Conservation (phyloP, 2,329 filamentous ascomycete species). For the Fusarium ambrosium region DNA sequence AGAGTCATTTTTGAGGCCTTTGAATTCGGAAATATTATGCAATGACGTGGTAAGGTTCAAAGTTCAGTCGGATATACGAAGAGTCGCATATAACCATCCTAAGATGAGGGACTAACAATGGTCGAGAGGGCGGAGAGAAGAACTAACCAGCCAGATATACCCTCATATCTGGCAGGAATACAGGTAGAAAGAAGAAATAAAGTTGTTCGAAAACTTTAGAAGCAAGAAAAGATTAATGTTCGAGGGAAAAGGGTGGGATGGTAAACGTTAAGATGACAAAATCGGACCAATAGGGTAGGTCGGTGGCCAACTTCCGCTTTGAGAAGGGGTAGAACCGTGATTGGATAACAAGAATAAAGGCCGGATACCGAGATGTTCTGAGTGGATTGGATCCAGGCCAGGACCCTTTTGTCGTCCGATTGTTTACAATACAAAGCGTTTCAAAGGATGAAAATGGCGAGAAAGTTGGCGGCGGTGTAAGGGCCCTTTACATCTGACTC, state of each 20-base stretch:
- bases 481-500: constrained; percentile 26
- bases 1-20: constrained; percentile 26
- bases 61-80: background rate
- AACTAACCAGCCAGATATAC: constrained; percentile 18
- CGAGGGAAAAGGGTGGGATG: constrained; percentile 18
- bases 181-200: background rate
- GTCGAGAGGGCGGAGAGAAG: background rate
- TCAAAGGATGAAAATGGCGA: constrained; percentile 10
- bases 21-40: background rate
- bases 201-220: constrained; percentile 14
- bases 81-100: background rate
- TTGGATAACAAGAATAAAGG: constrained; percentile 21
- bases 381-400: constrained; percentile 11
- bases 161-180: constrained; percentile 24
- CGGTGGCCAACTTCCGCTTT: constrained; percentile 31
- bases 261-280: constrained; percentile 20
- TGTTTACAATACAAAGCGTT: constrained; percentile 21
- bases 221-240: constrained; percentile 14
- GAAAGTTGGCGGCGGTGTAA: constrained; percentile 24
- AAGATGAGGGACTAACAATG: background rate
- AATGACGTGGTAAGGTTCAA: background rate
- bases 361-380: constrained; percentile 5
- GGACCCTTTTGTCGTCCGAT: constrained; percentile 22
- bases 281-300: constrained; percentile 30
- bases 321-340: constrained; percentile 33